These are phyloP conservation scores for Myriosclerotinia scirpicola DNA, from an alignment of 2,329 filamentous ascomycete genomes.

Conservation along the genomic window DNA sequence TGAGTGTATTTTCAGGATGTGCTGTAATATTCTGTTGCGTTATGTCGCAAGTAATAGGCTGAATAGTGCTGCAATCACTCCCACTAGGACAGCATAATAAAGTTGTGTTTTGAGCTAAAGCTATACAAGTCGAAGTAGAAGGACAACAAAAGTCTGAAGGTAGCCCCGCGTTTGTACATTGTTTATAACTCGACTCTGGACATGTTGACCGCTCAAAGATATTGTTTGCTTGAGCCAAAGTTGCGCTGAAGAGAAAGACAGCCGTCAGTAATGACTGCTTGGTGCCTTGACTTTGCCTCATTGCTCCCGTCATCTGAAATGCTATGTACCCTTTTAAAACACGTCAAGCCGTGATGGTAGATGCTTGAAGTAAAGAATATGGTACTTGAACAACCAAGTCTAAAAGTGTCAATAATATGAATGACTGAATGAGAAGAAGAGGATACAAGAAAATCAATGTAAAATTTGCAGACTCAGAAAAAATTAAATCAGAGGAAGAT, in stretches of 20 bases:
- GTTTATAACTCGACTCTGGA: constrained; percentile 49
- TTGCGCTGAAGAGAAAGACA: constrained; percentile 42
- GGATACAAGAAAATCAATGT: constrained; percentile 32
- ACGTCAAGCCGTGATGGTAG: background rate
- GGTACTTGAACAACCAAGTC: constrained; percentile 15
- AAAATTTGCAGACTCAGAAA: background rate
- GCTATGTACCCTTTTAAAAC: constrained; percentile 1
- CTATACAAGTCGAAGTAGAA: constrained; percentile 53
- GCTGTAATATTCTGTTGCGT: constrained; percentile 57
- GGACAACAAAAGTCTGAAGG: constrained; percentile 69
- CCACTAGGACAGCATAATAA: constrained; percentile 68
- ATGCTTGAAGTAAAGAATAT: constrained; percentile 8
- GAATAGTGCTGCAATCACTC: constrained; percentile 58
- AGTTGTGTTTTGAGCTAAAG: constrained; percentile 64
- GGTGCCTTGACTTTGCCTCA: constrained; percentile 29
- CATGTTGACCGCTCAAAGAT: constrained; percentile 53
- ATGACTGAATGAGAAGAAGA: constrained; percentile 29
- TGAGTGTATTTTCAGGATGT: constrained; percentile 60
- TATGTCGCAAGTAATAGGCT: constrained; percentile 64
- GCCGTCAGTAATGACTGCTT: constrained; percentile 29
- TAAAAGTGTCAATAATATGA: constrained; percentile 20
- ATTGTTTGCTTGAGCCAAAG: constrained; percentile 42
- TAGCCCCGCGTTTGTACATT: constrained; percentile 54
- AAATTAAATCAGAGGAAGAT: background rate
- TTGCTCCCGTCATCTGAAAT: constrained; percentile 22